A percentile compares a stretch with the other conserved stretches of the same genome.
phyloP scores from a whole-genome alignment of 306 rosid genomes.

The Trifolium dubium region DNA sequence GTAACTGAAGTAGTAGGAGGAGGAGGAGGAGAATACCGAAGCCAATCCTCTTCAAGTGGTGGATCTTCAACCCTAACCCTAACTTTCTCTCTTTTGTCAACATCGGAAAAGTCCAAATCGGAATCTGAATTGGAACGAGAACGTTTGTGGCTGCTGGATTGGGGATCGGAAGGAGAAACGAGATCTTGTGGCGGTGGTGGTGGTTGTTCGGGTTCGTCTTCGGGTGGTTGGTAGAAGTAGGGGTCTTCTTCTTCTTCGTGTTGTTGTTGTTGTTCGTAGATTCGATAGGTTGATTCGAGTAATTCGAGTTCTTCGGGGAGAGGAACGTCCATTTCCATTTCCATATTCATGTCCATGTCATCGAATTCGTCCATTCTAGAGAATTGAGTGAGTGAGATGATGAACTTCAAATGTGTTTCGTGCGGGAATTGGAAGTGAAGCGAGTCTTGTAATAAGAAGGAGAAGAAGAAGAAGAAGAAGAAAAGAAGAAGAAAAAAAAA shows the following conservation, averaged over 20 bases:
- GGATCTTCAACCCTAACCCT: slow-evolving; percentile 52
- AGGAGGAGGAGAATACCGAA: slow-evolving; percentile 60
- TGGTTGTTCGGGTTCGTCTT: slow-evolving; percentile 55
- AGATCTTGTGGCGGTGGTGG: slow-evolving; percentile 40
- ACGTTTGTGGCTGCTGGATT: slow-evolving; percentile 62
- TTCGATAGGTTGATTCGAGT: slow-evolving; percentile 66
- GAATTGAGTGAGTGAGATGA: not conserved
- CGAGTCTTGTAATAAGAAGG: not conserved
- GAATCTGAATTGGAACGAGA: slow-evolving; percentile 21
- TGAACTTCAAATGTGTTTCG: not conserved
- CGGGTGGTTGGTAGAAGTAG: slow-evolving; percentile 38
- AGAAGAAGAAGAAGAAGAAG: not conserved
- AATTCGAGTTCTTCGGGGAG: slow-evolving; percentile 83
- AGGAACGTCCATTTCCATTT: slow-evolving; percentile 74
- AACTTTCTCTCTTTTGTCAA: slow-evolving; percentile 36
- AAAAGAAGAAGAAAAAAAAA: not conserved
- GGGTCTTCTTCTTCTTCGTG: too few relatives aligned
- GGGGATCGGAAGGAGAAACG: slow-evolving; percentile 28
- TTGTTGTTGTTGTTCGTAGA: slow-evolving; percentile 30
- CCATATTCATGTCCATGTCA: slow-evolving; percentile 20
- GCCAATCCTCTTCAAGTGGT: slow-evolving; percentile 55
- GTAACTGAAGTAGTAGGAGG: not conserved
- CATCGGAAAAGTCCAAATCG: slow-evolving; percentile 31
- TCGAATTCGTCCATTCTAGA: slow-evolving; percentile 15
- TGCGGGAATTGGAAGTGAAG: not conserved